Percentiles rank a stretch among this genome's conserved stretches.
Evolutionary conservation across 2,329 filamentous ascomycete genomes (phyloP).

Genomic region (Mariannaea elegans): DNA sequence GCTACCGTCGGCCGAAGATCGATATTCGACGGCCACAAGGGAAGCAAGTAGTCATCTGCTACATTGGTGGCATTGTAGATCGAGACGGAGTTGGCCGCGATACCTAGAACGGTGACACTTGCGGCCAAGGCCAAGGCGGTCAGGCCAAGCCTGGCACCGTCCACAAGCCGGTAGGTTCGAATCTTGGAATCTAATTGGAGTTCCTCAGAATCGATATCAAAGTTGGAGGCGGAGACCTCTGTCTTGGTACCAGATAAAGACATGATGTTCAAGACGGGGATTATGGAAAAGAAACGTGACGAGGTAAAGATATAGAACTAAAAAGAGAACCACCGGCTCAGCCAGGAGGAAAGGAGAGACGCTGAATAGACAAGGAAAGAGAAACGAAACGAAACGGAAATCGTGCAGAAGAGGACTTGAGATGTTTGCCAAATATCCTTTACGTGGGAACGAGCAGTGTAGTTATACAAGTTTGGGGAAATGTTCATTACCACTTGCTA

Average conservation of each 20-base stretch:
- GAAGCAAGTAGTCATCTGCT: slow-evolving; percentile 56
- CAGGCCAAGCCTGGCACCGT: slow-evolving; percentile 57
- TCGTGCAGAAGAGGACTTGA: slow-evolving; percentile 9
- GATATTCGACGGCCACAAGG: slow-evolving; percentile 67
- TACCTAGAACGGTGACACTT: slow-evolving; percentile 61
- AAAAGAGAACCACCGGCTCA: slow-evolving; percentile 18
- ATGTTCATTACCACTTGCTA: slow-evolving; percentile 26
- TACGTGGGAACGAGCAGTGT: slow-evolving; percentile 11
- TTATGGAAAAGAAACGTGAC: slow-evolving; percentile 11
- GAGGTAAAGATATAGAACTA: slow-evolving; percentile 1
- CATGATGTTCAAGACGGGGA: slow-evolving; percentile 30
- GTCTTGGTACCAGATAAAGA: slow-evolving; percentile 48
- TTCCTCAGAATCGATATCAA: slow-evolving; percentile 56
- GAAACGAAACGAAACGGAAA: slow-evolving; percentile 11
- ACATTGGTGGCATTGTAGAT: slow-evolving; percentile 65
- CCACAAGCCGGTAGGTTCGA: slow-evolving; percentile 51
- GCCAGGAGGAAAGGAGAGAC: slow-evolving; percentile 17
- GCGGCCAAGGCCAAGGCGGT: slow-evolving; percentile 60
- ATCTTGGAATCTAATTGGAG: slow-evolving; percentile 49
- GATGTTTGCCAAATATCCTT: slow-evolving; percentile 1
- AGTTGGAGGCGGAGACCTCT: slow-evolving; percentile 55
- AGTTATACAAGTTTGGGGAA: slow-evolving; percentile 34
- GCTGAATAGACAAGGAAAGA: slow-evolving; percentile 19
- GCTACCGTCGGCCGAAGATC: slow-evolving; percentile 65
- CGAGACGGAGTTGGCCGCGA: slow-evolving; percentile 62